phyloP scores from a whole-genome alignment of 768 basidiomycete species.

The Vishniacozyma victoriae region DNA sequence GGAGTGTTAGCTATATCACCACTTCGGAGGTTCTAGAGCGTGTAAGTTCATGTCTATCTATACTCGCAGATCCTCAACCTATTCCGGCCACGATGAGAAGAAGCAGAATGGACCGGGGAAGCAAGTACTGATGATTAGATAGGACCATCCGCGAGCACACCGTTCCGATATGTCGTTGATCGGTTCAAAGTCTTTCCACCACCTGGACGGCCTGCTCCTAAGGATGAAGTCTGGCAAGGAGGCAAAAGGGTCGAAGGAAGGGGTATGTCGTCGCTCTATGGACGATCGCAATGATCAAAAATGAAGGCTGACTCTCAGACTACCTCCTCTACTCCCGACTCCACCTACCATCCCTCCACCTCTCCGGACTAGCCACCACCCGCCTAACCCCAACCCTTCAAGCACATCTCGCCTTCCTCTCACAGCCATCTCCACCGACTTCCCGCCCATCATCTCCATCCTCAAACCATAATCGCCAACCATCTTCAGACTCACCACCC shows the following conservation, averaged over 20 bases:
- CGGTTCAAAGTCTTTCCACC: conserved; percentile 77
- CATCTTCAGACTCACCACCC: conserved; percentile 49
- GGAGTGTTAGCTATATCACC: conserved; percentile 88
- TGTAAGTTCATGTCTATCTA: conserved; percentile 16
- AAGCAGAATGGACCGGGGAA: no score
- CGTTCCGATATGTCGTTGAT: conserved; percentile 83
- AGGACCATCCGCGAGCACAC: conserved; percentile 47
- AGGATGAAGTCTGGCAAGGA: conserved; percentile 72
- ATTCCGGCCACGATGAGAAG: no score
- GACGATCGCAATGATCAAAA: neutral
- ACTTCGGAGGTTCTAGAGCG: conserved; percentile 71
- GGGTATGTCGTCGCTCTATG: conserved; percentile 53
- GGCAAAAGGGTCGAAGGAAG: conserved; percentile 71
- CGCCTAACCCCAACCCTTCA: conserved; percentile 73
- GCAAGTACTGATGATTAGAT: no score
- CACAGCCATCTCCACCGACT: conserved; percentile 49
- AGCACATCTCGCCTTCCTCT: conserved; percentile 61
- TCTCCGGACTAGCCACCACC: conserved; percentile 84
- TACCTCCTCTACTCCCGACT: conserved; percentile 89
- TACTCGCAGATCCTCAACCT: neutral
- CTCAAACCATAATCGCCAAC: conserved; percentile 46
- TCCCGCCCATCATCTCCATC: conserved; percentile 20
- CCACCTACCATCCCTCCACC: conserved; percentile 77
- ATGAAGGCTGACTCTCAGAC: conserved; percentile 53
- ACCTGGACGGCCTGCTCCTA: conserved; percentile 70